A percentile compares a stretch with the other conserved stretches of the same genome.
These are phyloP conservation scores for Eucalyptus pauciflora DNA, from an alignment of 345 rosid species.

Conservation along the genomic window DNA sequence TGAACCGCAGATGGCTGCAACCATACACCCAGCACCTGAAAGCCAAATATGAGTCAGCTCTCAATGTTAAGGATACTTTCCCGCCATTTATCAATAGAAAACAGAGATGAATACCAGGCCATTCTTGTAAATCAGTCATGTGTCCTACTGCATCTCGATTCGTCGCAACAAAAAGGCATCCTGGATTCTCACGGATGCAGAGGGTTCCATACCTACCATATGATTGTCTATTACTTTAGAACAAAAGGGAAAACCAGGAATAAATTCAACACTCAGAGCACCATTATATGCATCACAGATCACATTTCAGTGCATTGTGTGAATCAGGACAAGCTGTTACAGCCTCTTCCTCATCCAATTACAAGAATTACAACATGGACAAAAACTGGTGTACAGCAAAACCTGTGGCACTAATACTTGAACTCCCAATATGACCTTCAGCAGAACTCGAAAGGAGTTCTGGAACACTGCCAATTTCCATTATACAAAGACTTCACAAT, in stretches of 20 bases:
- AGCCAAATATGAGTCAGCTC: background rate
- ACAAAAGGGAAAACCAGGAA: background rate
- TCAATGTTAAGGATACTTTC: background rate
- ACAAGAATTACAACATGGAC: background rate
- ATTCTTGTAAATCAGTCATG: conserved; percentile 81
- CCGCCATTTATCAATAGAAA: background rate
- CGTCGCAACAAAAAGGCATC: conserved; percentile 85
- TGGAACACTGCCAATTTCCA: background rate
- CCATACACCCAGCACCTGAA: conserved; percentile 96
- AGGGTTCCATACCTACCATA: conserved; percentile 72
- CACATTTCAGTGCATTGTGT: background rate
- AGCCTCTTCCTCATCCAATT: background rate
- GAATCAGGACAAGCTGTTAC: background rate
- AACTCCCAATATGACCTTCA: background rate
- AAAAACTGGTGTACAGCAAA: background rate
- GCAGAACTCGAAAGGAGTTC: background rate
- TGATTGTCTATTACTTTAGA: background rate
- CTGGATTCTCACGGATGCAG: conserved; percentile 92
- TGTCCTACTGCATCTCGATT: conserved; percentile 87
- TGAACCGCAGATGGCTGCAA: conserved; percentile 69
- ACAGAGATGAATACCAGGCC: conserved; percentile 56
- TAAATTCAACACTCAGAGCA: background rate
- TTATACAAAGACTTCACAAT: background rate
- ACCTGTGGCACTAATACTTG: background rate
- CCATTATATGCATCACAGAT: background rate